A percentile compares a stretch with the other conserved stretches of the same genome.
These are phyloP conservation scores for Ophiostoma piceae DNA, from an alignment of 2,329 filamentous ascomycete species.

Conservation along the genomic window DNA sequence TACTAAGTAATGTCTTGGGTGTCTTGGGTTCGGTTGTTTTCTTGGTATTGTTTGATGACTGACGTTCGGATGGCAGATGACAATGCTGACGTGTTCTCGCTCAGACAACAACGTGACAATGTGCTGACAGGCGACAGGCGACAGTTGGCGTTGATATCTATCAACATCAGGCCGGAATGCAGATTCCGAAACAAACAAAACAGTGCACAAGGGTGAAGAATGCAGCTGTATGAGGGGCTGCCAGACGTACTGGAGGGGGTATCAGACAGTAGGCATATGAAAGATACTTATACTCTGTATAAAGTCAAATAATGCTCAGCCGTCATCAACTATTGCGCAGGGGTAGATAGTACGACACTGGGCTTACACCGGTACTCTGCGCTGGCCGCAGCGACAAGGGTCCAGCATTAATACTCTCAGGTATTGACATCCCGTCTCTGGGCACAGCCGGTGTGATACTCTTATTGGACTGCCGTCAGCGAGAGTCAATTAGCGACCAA, in stretches of 20 bases:
- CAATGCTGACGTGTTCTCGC: background rate
- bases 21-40: background rate
- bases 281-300: too few species aligned
- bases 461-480: slow-evolving; percentile 15
- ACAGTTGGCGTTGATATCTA: background rate
- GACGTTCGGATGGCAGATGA: background rate
- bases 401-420: background rate
- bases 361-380: background rate
- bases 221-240: background rate
- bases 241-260: background rate
- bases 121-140: background rate
- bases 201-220: background rate
- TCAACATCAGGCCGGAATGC: background rate
- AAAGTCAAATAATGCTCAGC: background rate
- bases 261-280: background rate
- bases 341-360: background rate
- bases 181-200: background rate
- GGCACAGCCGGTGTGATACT: slow-evolving; percentile 4
- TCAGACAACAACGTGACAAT: background rate
- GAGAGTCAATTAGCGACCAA: slow-evolving; percentile 15
- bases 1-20: slow-evolving; percentile 9
- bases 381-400: background rate
- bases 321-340: background rate
- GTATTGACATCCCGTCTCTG: background rate
- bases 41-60: slow-evolving; percentile 1